These are phyloP conservation scores for Ceratocystis albifundus DNA, from an alignment of 2,329 filamentous ascomycete genomes.

Conservation along the genomic window DNA sequence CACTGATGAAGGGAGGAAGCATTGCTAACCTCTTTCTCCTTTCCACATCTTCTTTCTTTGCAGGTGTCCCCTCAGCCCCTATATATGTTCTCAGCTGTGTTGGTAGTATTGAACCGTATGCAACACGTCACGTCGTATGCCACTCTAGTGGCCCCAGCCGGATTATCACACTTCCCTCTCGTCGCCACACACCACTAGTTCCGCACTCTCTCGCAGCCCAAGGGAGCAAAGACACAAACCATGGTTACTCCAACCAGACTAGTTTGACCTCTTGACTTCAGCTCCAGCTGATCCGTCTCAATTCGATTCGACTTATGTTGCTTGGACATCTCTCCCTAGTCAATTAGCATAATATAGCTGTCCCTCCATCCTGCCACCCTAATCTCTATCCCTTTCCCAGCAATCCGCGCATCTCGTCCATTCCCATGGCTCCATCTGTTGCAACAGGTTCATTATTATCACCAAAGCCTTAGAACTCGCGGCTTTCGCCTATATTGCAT, in stretches of 20 bases:
- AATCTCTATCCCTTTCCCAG: no score
- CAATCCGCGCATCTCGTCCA: no score
- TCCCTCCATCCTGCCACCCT: no score
- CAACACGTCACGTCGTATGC: no score
- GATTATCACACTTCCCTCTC: neutral
- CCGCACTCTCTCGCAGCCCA: neutral
- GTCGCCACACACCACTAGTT: neutral
- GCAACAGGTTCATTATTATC: no score
- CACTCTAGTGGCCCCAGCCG: neutral
- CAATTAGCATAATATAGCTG: no score
- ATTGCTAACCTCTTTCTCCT: neutral
- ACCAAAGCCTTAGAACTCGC: constrained; percentile 48
- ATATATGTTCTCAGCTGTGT: neutral
- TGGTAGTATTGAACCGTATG: neutral
- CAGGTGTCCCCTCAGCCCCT: neutral
- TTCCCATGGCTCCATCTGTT: no score
- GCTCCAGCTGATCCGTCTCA: neutral
- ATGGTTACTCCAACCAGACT: neutral
- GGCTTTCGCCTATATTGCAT: constrained; percentile 73
- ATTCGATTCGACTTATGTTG: no score
- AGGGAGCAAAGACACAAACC: neutral
- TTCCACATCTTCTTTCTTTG: neutral
- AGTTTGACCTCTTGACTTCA: neutral
- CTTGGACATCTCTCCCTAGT: no score
- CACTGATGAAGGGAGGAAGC: neutral